These are phyloP conservation scores for Leccinum pachyderme DNA, from an alignment of 1,284 basidiomycete species.

Conservation along the genomic window DNA sequence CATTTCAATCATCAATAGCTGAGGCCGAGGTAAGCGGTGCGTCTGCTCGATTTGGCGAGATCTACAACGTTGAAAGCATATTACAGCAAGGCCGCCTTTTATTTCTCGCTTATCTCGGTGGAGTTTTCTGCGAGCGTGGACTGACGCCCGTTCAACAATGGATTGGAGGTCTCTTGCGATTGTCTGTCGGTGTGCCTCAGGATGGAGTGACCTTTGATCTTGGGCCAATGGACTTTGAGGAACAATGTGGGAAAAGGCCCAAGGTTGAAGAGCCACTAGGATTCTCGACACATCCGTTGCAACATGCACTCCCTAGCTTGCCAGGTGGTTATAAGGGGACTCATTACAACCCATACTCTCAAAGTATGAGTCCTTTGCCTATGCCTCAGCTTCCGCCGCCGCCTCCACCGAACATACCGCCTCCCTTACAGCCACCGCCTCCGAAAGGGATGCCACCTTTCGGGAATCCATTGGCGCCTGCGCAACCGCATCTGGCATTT, in stretches of 20 bases:
- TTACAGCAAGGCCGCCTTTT: conserved; percentile 55
- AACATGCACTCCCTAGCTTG: conserved; percentile 29
- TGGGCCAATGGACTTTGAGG: conserved; percentile 27
- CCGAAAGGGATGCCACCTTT: conserved; percentile 28
- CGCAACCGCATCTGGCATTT: conserved; percentile 57
- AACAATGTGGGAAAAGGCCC: conserved; percentile 31
- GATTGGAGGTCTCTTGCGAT: conserved; percentile 53
- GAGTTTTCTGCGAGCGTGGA: conserved; percentile 57
- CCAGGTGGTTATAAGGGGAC: conserved; percentile 23
- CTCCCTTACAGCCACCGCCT: conserved; percentile 28
- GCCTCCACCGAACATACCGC: conserved; percentile 26
- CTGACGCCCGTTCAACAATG: conserved; percentile 52
- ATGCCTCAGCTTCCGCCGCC: conserved; percentile 15
- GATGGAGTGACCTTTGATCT: conserved; percentile 24
- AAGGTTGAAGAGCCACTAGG: conserved; percentile 32
- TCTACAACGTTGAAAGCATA: conserved; percentile 14
- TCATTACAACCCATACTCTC: conserved; percentile 35
- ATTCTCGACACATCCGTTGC: conserved; percentile 33
- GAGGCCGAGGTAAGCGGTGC: conserved; percentile 46
- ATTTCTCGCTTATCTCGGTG: conserved; percentile 68
- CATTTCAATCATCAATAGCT: conserved; percentile 39
- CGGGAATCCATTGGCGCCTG: conserved; percentile 55
- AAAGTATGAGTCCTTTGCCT: conserved; percentile 9
- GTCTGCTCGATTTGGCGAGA: conserved; percentile 15
- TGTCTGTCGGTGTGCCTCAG: conserved; percentile 20